phyloP scores from a whole-genome alignment of 192 early-diverging fungal genomes.

The Coemansia sp. region DNA sequence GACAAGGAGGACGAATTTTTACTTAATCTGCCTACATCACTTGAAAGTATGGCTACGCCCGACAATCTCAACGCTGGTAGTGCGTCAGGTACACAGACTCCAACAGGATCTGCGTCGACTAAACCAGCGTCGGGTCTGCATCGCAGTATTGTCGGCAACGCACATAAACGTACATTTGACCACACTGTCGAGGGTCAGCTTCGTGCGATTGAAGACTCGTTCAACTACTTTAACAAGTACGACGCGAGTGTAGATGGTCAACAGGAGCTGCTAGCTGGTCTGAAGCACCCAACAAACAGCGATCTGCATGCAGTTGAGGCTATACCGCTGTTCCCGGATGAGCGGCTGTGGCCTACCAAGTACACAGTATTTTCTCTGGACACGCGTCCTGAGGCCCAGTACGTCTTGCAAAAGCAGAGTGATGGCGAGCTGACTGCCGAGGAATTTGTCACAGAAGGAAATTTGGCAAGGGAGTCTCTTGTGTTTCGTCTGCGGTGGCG shows the following conservation, averaged over 20 bases:
- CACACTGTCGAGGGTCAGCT: conserved; percentile 45
- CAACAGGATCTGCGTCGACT: conserved; percentile 1
- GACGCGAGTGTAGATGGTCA: conserved; percentile 19
- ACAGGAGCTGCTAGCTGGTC: conserved; percentile 22
- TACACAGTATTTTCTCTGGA: conserved; percentile 43
- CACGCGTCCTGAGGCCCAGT: conserved; percentile 40
- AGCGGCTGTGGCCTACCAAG: conserved; percentile 33
- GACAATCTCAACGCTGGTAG: background rate
- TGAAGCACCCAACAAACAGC: conserved; percentile 46
- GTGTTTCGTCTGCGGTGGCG: conserved; percentile 35
- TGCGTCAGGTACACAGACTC: conserved; percentile 5
- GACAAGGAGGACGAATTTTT: conserved; percentile 47
- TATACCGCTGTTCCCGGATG: conserved; percentile 37
- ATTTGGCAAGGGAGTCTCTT: conserved; percentile 34
- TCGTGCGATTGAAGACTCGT: conserved; percentile 46
- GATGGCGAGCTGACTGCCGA: conserved; percentile 4
- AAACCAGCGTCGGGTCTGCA: background rate
- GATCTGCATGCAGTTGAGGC: conserved; percentile 41
- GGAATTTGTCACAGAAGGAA: conserved; percentile 14
- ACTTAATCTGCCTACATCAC: conserved; percentile 31
- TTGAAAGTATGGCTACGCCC: background rate
- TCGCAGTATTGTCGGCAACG: conserved; percentile 8
- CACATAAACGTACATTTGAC: conserved; percentile 30
- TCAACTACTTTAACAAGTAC: conserved; percentile 31
- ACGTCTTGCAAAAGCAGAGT: background rate